Conservation (phyloP, 2,329 filamentous ascomycete genomes). For the Rhynchosporium secalis region DNA sequence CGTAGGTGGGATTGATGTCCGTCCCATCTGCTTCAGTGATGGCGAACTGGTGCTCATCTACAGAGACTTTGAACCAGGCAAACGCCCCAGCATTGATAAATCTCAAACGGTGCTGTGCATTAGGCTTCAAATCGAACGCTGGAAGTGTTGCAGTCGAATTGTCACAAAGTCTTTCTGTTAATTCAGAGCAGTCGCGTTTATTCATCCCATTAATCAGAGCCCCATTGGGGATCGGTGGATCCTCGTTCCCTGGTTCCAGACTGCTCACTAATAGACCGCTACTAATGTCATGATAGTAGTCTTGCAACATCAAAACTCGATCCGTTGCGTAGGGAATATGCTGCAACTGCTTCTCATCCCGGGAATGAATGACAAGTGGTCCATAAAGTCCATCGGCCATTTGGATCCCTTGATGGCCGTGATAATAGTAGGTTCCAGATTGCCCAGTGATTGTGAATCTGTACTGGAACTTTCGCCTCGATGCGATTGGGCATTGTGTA, state of each 20-base stretch:
- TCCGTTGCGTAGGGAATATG: slow-evolving; percentile 57
- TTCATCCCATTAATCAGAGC: slow-evolving; percentile 49
- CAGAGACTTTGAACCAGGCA: slow-evolving; percentile 69
- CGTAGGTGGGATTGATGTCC: slow-evolving; percentile 58
- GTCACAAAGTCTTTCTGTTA: slow-evolving; percentile 47
- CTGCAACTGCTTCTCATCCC: slow-evolving; percentile 51
- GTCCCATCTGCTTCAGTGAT: slow-evolving; percentile 72
- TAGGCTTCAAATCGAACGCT: slow-evolving; percentile 50
- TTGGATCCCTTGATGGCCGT: slow-evolving; percentile 64
- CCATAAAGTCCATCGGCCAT: slow-evolving; percentile 70
- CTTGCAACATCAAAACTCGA: slow-evolving; percentile 65
- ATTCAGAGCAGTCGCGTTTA: slow-evolving; percentile 43
- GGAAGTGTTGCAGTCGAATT: slow-evolving; percentile 43
- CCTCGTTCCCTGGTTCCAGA: slow-evolving; percentile 46
- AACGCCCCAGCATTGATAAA: slow-evolving; percentile 71
- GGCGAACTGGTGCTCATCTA: slow-evolving; percentile 65
- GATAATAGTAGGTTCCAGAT: slow-evolving; percentile 58
- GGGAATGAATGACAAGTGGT: slow-evolving; percentile 65
- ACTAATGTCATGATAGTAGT: slow-evolving; percentile 68
- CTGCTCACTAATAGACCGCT: slow-evolving; percentile 43
- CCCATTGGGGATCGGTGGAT: slow-evolving; percentile 48
- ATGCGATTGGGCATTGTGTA: slow-evolving; percentile 65
- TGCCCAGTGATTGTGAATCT: slow-evolving; percentile 61
- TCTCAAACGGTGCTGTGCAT: slow-evolving; percentile 63
- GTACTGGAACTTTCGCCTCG: slow-evolving; percentile 64